Percentiles rank a stretch among this genome's conserved stretches.
Evolutionary conservation across 176 grass and related monocot genomes (phyloP).

Genomic region (Musa troglodytarum): DNA sequence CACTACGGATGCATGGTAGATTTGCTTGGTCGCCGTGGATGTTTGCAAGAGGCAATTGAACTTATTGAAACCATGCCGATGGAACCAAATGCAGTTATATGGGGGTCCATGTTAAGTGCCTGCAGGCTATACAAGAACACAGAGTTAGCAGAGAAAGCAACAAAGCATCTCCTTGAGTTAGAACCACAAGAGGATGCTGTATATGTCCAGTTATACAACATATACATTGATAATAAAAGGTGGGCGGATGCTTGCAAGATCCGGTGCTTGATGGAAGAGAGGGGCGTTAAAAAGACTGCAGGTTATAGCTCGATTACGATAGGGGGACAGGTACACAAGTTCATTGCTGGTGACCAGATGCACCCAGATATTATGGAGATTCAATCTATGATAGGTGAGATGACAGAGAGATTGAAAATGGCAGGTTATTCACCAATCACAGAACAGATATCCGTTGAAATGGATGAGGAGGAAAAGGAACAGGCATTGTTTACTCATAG

Average conservation of each 20-base stretch:
- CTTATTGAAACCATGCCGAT: conserved; percentile 52
- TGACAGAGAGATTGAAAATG: conserved; percentile 29
- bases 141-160: conserved; percentile 37
- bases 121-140: conserved; percentile 43
- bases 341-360: conserved; percentile 43
- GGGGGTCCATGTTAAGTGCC: conserved; percentile 47
- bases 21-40: conserved; percentile 48
- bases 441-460: conserved; percentile 43
- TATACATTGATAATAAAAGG: conserved; percentile 48
- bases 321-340: conserved; percentile 54
- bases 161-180: conserved; percentile 46
- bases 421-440: conserved; percentile 33
- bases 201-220: conserved; percentile 68
- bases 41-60: conserved; percentile 47
- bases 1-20: conserved; percentile 86
- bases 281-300: conserved; percentile 48
- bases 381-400: conserved; percentile 44
- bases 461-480: conserved; percentile 64
- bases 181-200: conserved; percentile 47
- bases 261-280: conserved; percentile 58
- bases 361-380: conserved; percentile 45
- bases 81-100: conserved; percentile 57
- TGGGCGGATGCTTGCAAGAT: conserved; percentile 49
- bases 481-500: conserved; percentile 46
- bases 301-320: conserved; percentile 70